phyloP scores from a whole-genome alignment of 345 rosid genomes.

The Schrenkiella parvula region DNA sequence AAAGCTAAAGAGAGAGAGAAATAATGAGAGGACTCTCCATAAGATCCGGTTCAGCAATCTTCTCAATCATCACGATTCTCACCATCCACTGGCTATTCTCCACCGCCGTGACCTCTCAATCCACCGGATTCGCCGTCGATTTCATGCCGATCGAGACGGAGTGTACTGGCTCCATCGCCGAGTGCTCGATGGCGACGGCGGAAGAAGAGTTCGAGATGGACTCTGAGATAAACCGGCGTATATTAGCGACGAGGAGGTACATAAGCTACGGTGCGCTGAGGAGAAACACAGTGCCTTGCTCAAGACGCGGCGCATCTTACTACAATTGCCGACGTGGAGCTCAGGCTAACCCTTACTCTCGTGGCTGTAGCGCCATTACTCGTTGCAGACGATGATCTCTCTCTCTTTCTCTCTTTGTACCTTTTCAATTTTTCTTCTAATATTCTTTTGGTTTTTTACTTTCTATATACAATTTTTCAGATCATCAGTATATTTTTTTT shows the following conservation, averaged over 20 bases:
- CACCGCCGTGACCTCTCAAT: constrained; percentile 21
- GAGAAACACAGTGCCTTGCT: constrained; percentile 78
- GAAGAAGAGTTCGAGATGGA: constrained; percentile 64
- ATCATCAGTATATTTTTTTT: background rate
- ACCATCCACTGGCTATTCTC: constrained; percentile 35
- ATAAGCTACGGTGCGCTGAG: constrained; percentile 85
- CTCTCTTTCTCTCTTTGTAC: background rate
- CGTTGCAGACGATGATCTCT: constrained; percentile 57
- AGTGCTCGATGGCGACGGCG: constrained; percentile 39
- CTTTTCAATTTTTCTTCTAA: background rate
- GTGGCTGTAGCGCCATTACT: constrained; percentile 73
- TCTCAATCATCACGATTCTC: constrained; percentile 40
- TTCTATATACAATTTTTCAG: constrained; percentile 5
- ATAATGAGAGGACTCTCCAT: constrained; percentile 26
- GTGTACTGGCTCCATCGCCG: constrained; percentile 67
- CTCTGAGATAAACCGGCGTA: constrained; percentile 77
- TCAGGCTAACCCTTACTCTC: constrained; percentile 74
- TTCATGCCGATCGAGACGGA: constrained; percentile 41
- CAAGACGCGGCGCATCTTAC: constrained; percentile 83
- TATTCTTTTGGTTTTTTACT: constrained; percentile 6
- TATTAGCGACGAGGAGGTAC: constrained; percentile 51
- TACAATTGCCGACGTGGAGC: constrained; percentile 75
- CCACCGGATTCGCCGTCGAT: constrained; percentile 32
- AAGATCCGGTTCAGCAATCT: background rate
- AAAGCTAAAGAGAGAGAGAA: background rate